Base-by-base conservation (phyloP, 441 rosid genomes). In the Croton setiger region DNA sequence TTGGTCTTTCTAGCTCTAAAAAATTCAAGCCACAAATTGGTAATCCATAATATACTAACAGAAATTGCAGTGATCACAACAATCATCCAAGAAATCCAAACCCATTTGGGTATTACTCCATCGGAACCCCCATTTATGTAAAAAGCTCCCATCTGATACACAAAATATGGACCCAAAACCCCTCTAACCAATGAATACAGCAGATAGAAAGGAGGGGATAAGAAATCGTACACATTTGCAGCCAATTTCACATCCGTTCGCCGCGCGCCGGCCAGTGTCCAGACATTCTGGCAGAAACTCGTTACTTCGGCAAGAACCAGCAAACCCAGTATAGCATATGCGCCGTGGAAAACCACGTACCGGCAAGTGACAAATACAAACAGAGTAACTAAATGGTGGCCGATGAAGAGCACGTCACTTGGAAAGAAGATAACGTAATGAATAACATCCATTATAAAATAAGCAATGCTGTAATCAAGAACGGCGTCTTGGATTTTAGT, bases 331-430 rank as follows among this genome's bases (percentile, higher is more conserved):
- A 94, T 74, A 0, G 90, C 88, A 60, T 72, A 88, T 0, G 99
- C 87, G 66, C 97, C 99, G 82, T 84, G 97, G 41, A 54, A 33
- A 31, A 84, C 92, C 7, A 85, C 23, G 82, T 82, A 83, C 0
- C 97, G 82, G 75, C 98, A 94, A 12, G 96, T 94, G 74, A 85
- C 59, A 77, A 94, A 87, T 55, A 89, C 97, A 83, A 94, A 90
- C 36, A 91, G 90, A 3, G 96, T 91, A 56, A 90, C 96, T 68
- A 75, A 73, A 75, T 94, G 98, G 76, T 91, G 98, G 15, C 82
- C 92, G 69, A 90, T 88, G 87, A 90, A 94, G 71, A 94, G 92
- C 6, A 82, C 51, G 67, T 91, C 99, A 23, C 72, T 65, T 43
- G 93, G 95, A 83, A 55, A 82, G 73, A 91, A 91, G 39, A 82